Conservation (phyloP, 768 basidiomycete genomes). For the Pisolithus marmoratus region DNA sequence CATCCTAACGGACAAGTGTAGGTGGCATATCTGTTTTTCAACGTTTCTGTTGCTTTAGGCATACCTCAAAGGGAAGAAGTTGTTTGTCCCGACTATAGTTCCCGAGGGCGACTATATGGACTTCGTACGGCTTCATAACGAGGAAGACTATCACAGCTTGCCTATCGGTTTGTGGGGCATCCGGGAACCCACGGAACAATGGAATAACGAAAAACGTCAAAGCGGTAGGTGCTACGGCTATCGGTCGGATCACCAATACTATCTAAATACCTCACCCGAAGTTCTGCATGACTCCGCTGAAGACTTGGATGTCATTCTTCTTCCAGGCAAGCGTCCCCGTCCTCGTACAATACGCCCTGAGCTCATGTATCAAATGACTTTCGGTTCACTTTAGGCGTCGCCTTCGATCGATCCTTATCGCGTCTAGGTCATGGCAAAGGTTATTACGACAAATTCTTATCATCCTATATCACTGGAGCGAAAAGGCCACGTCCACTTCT, state of each 20-base stretch:
- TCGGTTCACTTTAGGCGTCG: constrained; percentile 47
- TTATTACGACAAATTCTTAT: constrained; percentile 73
- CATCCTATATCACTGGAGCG: constrained; percentile 40
- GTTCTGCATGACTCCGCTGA: constrained; percentile 30
- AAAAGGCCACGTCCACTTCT: constrained; percentile 48
- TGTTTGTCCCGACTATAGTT: constrained; percentile 67
- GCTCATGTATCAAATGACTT: constrained; percentile 1
- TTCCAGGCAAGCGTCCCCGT: constrained; percentile 49
- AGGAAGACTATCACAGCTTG: constrained; percentile 52
- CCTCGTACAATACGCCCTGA: constrained; percentile 5
- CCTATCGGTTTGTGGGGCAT: constrained; percentile 71
- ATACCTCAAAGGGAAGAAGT: constrained; percentile 43
- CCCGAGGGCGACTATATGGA: constrained; percentile 50
- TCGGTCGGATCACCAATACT: not conserved
- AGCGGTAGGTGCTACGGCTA: constrained; percentile 41
- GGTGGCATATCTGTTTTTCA: constrained; percentile 9
- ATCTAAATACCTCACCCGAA: constrained; percentile 9
- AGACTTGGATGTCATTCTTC: constrained; percentile 55
- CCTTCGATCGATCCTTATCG: constrained; percentile 62
- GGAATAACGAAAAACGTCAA: constrained; percentile 39
- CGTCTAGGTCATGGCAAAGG: constrained; percentile 82
- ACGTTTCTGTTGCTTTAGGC: not conserved
- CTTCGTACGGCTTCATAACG: constrained; percentile 54
- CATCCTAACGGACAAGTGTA: constrained; percentile 51
- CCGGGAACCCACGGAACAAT: constrained; percentile 51